Conservation (phyloP, 192 early-diverging fungal genomes). For the Coemansia erecta region DNA sequence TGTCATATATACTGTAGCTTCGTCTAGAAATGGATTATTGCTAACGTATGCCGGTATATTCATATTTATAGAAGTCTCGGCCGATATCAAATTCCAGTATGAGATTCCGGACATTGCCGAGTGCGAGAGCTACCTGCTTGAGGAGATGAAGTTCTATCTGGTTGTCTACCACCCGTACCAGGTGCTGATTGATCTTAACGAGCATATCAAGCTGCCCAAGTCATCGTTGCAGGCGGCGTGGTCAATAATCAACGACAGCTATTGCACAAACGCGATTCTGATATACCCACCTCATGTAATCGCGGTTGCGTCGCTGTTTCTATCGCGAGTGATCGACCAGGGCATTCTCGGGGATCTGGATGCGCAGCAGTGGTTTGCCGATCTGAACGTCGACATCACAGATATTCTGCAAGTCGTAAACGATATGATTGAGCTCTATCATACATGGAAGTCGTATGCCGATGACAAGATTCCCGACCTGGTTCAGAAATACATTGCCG, state of each 20-base stretch:
- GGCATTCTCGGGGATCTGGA: slow-evolving; percentile 47
- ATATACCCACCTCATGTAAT: slow-evolving; percentile 88
- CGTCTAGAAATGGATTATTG: too few species aligned
- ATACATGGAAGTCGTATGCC: slow-evolving; percentile 62
- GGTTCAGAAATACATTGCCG: slow-evolving; percentile 37
- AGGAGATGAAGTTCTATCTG: slow-evolving; percentile 87
- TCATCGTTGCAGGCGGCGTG: slow-evolving; percentile 52
- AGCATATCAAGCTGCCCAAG: slow-evolving; percentile 35
- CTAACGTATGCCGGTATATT: too few species aligned
- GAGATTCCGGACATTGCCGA: slow-evolving; percentile 80
- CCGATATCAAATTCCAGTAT: slow-evolving; percentile 55
- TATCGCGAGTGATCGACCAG: slow-evolving; percentile 53
- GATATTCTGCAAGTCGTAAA: slow-evolving; percentile 73
- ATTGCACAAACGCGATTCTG: slow-evolving; percentile 74
- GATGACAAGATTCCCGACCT: slow-evolving; percentile 57
- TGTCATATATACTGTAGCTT: neutral
- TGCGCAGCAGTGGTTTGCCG: slow-evolving; percentile 77
- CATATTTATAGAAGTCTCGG: slow-evolving; percentile 21
- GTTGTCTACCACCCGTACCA: slow-evolving; percentile 89
- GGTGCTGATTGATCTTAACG: slow-evolving; percentile 58
- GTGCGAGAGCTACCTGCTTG: slow-evolving; percentile 88
- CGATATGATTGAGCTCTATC: slow-evolving; percentile 72
- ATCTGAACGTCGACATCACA: slow-evolving; percentile 76
- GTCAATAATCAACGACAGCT: slow-evolving; percentile 84
- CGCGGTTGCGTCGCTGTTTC: slow-evolving; percentile 74